phyloP scores from a whole-genome alignment of 257 asterid species.

The Voacanga thouarsii region DNA sequence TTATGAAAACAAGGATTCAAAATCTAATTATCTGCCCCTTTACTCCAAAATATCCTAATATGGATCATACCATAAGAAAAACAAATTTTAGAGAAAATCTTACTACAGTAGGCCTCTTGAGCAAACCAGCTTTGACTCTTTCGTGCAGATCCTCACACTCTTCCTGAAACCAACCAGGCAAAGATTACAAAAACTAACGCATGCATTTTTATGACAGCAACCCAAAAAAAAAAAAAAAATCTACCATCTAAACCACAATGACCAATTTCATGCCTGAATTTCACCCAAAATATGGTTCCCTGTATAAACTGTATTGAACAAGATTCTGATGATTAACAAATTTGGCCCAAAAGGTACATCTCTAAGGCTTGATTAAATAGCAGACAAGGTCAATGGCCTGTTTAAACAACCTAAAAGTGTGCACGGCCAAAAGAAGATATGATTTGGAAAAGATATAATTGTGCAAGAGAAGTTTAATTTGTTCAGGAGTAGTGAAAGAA shows the following conservation, averaged over 20 bases:
- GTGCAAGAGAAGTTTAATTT: no score
- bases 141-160: constrained; percentile 70
- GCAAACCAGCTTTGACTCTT: constrained; percentile 70
- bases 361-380: not conserved
- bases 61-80: not conserved
- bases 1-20: not conserved
- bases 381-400: not conserved
- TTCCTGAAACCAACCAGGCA: constrained; percentile 51
- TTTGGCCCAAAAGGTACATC: not conserved
- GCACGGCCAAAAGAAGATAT: not conserved
- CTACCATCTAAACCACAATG: not conserved
- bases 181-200: constrained; percentile 8
- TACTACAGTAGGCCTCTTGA: constrained; percentile 63
- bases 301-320: no score
- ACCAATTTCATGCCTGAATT: not conserved
- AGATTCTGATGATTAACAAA: not conserved
- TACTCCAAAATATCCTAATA: not conserved
- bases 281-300: not conserved
- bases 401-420: not conserved
- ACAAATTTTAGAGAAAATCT: constrained; percentile 26
- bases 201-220: not conserved
- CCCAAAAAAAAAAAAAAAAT: constrained; percentile 11
- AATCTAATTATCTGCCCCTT: not conserved
- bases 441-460: no score
- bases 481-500: no score